These are phyloP conservation scores for Boletus fagicola DNA, from an alignment of 768 basidiomycete genomes.

Conservation along the genomic window DNA sequence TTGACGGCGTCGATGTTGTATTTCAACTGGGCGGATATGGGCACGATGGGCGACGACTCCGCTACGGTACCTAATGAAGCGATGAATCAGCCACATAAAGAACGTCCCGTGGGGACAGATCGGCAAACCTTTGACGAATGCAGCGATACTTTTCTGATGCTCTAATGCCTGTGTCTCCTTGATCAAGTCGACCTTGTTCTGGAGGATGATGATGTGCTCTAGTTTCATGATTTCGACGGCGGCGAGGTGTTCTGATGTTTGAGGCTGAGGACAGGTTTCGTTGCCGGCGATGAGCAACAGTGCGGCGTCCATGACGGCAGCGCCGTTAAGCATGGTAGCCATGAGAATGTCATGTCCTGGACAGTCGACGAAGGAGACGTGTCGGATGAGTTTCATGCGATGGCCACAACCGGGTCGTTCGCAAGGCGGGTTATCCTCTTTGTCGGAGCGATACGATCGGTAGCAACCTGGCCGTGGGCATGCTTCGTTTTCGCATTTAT, in stretches of 20 bases:
- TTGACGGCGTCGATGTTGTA: conserved; percentile 99
- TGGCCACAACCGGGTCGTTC: conserved; percentile 90
- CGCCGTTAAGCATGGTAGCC: conserved; percentile 99
- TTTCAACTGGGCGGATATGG: conserved; percentile 96
- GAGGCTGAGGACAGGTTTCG: conserved; percentile 98
- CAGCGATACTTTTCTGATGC: conserved; percentile 92
- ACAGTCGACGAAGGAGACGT: conserved; percentile 98
- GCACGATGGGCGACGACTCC: conserved; percentile 95
- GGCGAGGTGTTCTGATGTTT: conserved; percentile 97
- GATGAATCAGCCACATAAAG: neutral
- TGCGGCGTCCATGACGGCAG: conserved; percentile 99
- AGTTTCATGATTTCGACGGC: conserved; percentile 99
- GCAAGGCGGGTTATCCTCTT: conserved; percentile 91
- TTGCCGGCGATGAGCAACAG: conserved; percentile 94
- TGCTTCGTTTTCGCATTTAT: conserved; percentile 92
- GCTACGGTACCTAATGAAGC: conserved; percentile 82
- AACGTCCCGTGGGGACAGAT: neutral
- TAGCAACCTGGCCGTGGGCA: conserved; percentile 95
- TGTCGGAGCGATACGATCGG: conserved; percentile 89
- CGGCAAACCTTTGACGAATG: conserved; percentile 86
- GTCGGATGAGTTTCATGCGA: conserved; percentile 88
- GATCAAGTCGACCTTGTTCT: conserved; percentile 99
- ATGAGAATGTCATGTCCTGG: conserved; percentile 99
- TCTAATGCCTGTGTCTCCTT: conserved; percentile 92
- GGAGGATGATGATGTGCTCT: conserved; percentile 94